Evolutionary conservation across 176 grass and related monocot species (phyloP), one percentile per base, ranked within the genome.

Genomic region (Chrysopogon serrulatus): DNA sequence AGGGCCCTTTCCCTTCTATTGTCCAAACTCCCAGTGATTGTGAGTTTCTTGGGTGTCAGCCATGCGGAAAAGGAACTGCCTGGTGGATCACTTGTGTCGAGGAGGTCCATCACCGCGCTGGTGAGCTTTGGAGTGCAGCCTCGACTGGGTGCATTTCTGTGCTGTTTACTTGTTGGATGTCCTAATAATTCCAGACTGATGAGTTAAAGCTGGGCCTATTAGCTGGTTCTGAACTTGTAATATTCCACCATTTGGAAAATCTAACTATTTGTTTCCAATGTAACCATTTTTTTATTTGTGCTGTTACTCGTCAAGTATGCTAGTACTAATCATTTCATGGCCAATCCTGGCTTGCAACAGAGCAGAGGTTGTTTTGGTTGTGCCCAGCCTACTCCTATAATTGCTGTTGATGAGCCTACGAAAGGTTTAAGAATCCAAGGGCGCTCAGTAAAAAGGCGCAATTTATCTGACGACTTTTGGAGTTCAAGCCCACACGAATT

Each of bases 281-380:
- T 32, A 74, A 60, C 60, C 5, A 15, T 28, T 79, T 85, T 40
- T 19, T 9, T 44, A 39, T 78, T 65, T 79, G 28, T 49, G 11
- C 9, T 39, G 56, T 32, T 78, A 49, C 24, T 73, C 44, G 24
- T 78, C 17, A 57, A 78, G 16, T 67, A 44, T 16, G 27, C n/a
- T 64, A 64, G 28, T 90, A 68, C 68, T 95, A 88, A 95, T 92
- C 84, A 82, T 86, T 48, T 81, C 42, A 84, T 74, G 76, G 87
- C 65, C 51, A 76, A 86, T 90, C 82, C 87, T 91, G 91, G 70
- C 87, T 95, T 94, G 89, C 76, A 96, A 96, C 96, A 99, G 96
- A 92, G 83, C 93, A 99, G 96, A 96, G 86, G 94, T 96, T 99
- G 87, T 92, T 85, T 99, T 94, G 91, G 87, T 87, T 99, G 87